Conservation (phyloP, 2,329 filamentous ascomycete genomes). For the Talaromyces pinophilus region DNA sequence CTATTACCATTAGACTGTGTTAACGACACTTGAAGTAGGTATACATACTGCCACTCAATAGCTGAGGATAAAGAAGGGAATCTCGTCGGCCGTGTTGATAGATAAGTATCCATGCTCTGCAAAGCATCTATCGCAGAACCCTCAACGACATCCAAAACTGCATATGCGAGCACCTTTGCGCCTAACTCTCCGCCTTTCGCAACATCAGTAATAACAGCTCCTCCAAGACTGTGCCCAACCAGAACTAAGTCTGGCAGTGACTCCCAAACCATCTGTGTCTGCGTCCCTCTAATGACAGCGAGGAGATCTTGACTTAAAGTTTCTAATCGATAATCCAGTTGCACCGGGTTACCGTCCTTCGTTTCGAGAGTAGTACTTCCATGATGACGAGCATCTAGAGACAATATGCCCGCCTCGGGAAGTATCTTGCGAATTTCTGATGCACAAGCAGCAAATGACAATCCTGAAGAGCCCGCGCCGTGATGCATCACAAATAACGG, state of each 20-base stretch:
- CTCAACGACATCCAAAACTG: slow-evolving; percentile 92
- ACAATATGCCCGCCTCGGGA: slow-evolving; percentile 79
- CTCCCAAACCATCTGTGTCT: slow-evolving; percentile 69
- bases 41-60: slow-evolving; percentile 80
- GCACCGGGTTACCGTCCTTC: slow-evolving; percentile 33
- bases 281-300: slow-evolving; percentile 67
- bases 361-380: slow-evolving; percentile 60
- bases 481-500: slow-evolving; percentile 93
- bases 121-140: slow-evolving; percentile 93
- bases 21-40: neutral
- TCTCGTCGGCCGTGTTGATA: slow-evolving; percentile 74
- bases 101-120: slow-evolving; percentile 89
- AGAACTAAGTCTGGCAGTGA: slow-evolving; percentile 73
- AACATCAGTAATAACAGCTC: slow-evolving; percentile 83
- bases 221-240: slow-evolving; percentile 89
- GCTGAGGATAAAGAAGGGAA: slow-evolving; percentile 78
- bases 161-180: slow-evolving; percentile 73
- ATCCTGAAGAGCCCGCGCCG: slow-evolving; percentile 86
- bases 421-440: slow-evolving; percentile 74
- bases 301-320: slow-evolving; percentile 74
- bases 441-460: slow-evolving; percentile 84
- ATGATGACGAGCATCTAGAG: slow-evolving; percentile 83
- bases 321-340: slow-evolving; percentile 68
- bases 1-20: slow-evolving; percentile 31
- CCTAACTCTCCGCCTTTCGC: slow-evolving; percentile 69